Base-by-base conservation (phyloP, 805 yeast species). In the Starmerella ratchasimensis region DNA sequence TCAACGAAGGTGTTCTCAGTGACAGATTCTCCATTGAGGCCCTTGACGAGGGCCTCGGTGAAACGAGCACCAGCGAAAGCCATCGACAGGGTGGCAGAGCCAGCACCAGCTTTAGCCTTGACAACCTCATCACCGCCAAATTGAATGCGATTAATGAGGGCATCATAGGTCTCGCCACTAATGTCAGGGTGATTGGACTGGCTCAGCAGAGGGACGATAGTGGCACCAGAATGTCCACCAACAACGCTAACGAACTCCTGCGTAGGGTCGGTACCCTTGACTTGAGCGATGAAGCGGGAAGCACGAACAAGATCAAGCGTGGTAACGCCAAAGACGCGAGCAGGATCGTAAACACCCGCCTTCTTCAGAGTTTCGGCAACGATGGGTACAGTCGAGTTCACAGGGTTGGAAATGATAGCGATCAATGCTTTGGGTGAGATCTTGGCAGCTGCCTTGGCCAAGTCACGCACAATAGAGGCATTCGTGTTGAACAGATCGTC, bases 151-250 rank as follows among this genome's bases (percentile, higher is more conserved):
- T 82, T 72, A 58, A 81, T 70, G 54, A 83, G 69, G 20, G 67
- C 64, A 34, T 72, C 77, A 55, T 70, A 71, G 65, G 63, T 67
- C 59, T 80, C 88, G 50, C 71, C 73, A 53, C 72, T 65, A 59
- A 79, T 64, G 51, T 64, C 52, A 38, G 64, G 58, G 53, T 58
- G 61, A 52, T 70, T 79, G 82, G 63, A 64, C 68, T 80, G 94
- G 46, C 93, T 80, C 60, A 84, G 67, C 62, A 86, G 68, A 58
- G 96, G 96, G 45, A 84, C 93, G 63, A 84, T 84, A 62, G 96
- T 86, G 60, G 78, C 76, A 65, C 96, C 96, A 43, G 94, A 82
- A 76, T 84, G 96, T 54, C 96, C 96, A 61, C 96, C 96, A 49
- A 86, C 88, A 57, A 86, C 94, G 49, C 82, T 72, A 49, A 84